A percentile compares a stretch with the other conserved stretches of the same genome.
phyloP scores from a whole-genome alignment of 176 grass and related monocot species.

The Aegilops bicornis region DNA sequence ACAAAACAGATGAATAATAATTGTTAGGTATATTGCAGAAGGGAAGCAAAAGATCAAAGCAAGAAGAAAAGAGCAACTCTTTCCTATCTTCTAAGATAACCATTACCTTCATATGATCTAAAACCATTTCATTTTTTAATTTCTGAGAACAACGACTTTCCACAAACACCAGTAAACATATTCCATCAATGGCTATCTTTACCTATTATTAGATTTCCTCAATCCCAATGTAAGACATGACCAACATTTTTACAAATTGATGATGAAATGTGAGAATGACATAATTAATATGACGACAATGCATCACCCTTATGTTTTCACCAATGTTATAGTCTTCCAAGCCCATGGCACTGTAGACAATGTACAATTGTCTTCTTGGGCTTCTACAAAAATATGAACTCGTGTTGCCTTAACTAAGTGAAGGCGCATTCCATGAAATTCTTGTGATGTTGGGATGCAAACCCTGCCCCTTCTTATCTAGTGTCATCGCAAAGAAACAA shows the following conservation, averaged over 20 bases:
- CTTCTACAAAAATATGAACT: constrained; percentile 68
- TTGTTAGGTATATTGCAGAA: too few relatives aligned
- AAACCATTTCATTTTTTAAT: too few relatives aligned
- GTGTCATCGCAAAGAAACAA: constrained; percentile 75
- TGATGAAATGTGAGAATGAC: constrained; percentile 31
- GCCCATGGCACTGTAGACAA: constrained; percentile 75
- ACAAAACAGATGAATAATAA: too few relatives aligned
- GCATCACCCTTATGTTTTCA: constrained; percentile 74
- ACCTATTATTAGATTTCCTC: too few relatives aligned
- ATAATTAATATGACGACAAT: constrained; percentile 91
- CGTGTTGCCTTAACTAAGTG: constrained; percentile 85
- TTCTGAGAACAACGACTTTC: too few relatives aligned
- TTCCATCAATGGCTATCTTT: too few relatives aligned
- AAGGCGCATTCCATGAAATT: constrained; percentile 81
- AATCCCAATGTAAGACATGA: too few relatives aligned
- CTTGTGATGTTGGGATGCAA: constrained; percentile 34
- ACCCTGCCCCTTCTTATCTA: constrained; percentile 48
- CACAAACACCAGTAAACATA: too few relatives aligned
- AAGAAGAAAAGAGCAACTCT: too few relatives aligned
- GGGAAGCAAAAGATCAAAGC: too few relatives aligned
- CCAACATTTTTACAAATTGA: not conserved
- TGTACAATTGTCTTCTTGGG: constrained; percentile 76
- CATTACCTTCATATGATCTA: too few relatives aligned
- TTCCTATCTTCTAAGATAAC: too few relatives aligned
- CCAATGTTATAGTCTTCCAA: constrained; percentile 85